Base-by-base conservation (phyloP, 768 basidiomycete species). In the Gelatoporia subvermispora region DNA sequence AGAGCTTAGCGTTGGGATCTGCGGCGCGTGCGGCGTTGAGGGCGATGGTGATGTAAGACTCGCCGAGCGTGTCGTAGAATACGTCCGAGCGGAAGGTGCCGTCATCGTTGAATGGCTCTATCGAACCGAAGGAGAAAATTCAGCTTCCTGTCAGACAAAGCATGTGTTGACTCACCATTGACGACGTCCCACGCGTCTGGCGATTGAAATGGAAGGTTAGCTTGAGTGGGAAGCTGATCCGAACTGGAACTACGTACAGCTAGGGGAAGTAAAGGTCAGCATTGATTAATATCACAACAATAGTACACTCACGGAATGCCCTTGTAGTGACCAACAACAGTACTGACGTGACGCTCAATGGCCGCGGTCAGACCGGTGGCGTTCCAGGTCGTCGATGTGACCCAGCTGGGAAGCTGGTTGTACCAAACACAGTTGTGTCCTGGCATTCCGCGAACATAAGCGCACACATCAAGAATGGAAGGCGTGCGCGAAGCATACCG, bases 1-100 rank as follows among this genome's bases (percentile, higher is more conserved):
- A 81, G 44, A 82, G 72, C 58, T 80, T 81, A 9, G 78, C 72
- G 21, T 59, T 56, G 8, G 80, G 77, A 57, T 83, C 80, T 3
- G 78, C 78, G 16, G 68, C 68, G 18, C 72, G 68, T 16, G 80
- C 78, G 17, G 78, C 72, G 16, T 62, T 57, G 37, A 82, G 70
- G 17, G 81, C 79, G 37, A 72, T 69, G 15, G 67, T 58, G 44
- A 84, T 73, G 60, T 73, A 82, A 21, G 64, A 60, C 8, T 69
- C 61, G 17, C 76, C 75, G 17, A 75, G 67, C 2, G 73, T 75
- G 52, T 71, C 70, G 65, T 71, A 79, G 66, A 81, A 84, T 16
- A 83, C 72, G 45, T 72, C 65, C 7, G 65, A 51, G 35, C 79
- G 74, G 64, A 71, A 78, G 7, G 76, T 78, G 15, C 82, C 79